Conservation (phyloP, 2,329 filamentous ascomycete species). For the Fusarium multiceps region DNA sequence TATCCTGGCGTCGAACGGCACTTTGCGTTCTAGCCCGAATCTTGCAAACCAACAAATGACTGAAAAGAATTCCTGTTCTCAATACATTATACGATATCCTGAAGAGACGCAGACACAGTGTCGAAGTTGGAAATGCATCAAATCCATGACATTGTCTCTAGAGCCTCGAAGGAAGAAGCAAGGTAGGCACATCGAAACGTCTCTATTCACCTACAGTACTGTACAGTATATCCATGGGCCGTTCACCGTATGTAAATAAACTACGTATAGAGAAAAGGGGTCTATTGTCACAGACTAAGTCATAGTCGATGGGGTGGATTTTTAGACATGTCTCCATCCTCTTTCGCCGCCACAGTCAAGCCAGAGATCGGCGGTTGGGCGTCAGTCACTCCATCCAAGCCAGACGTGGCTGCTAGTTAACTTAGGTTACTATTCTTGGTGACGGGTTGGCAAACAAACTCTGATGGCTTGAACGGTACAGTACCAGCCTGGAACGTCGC, state of each 20-base stretch:
- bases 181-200: conserved; percentile 13
- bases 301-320: conserved; percentile 13
- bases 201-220: conserved; percentile 17
- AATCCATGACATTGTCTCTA: conserved; percentile 27
- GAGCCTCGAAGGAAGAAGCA: conserved; percentile 24
- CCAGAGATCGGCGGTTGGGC: conserved; percentile 31
- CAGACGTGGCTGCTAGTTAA: conserved; percentile 20
- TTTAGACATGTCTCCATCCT: conserved; percentile 22
- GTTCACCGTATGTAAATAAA: conserved; percentile 10
- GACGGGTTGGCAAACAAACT: conserved; percentile 4
- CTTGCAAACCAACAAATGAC: neutral
- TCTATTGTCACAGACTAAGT: conserved; percentile 15
- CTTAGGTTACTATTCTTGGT: conserved; percentile 32
- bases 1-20: neutral
- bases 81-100: conserved; percentile 14
- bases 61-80: neutral
- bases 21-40: neutral
- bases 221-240: conserved; percentile 4
- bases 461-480: conserved; percentile 4
- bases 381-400: conserved; percentile 4
- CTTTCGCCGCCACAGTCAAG: conserved; percentile 18
- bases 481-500: conserved; percentile 17
- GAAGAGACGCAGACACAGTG: conserved; percentile 28
- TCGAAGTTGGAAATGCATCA: conserved; percentile 28
- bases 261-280: conserved; percentile 17